These are phyloP conservation scores for Mycena amicta DNA, from an alignment of 768 basidiomycete species.

Conservation along the genomic window DNA sequence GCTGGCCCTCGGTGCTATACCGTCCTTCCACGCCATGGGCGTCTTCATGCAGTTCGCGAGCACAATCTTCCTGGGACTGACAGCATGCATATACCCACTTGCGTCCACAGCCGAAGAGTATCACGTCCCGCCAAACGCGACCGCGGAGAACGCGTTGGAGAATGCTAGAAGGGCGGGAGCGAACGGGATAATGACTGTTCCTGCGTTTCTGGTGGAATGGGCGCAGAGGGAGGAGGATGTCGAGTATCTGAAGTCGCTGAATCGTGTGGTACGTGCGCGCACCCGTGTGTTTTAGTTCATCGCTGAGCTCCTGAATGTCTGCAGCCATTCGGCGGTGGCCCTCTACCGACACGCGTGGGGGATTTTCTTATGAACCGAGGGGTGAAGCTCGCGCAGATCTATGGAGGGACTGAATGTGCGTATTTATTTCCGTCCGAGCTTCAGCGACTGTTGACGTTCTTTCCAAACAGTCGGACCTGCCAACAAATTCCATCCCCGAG, in stretches of 20 bases:
- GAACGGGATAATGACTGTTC: not conserved
- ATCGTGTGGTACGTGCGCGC: not conserved
- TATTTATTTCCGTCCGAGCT: not conserved
- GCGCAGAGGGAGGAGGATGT: not conserved
- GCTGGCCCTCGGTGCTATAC: not conserved
- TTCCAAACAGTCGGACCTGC: not conserved
- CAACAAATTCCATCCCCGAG: slow-evolving; percentile 5
- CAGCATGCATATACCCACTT: not conserved
- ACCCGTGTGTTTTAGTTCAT: not conserved
- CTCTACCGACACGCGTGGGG: not conserved
- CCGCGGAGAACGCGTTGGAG: not conserved
- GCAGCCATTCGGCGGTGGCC: not conserved
- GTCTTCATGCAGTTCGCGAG: not conserved
- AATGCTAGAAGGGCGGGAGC: not conserved
- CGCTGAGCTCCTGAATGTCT: not conserved
- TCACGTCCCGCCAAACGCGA: not conserved
- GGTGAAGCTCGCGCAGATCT: not conserved
- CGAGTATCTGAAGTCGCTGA: not conserved
- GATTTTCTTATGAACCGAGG: not conserved
- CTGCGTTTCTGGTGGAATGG: not conserved
- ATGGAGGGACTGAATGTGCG: not conserved
- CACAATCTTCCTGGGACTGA: not conserved
- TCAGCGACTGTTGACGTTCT: not conserved
- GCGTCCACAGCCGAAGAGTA: not conserved
- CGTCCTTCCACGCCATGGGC: not conserved